Conservation (phyloP, 139 green algal genomes). For the Picochlorum sp. region DNA sequence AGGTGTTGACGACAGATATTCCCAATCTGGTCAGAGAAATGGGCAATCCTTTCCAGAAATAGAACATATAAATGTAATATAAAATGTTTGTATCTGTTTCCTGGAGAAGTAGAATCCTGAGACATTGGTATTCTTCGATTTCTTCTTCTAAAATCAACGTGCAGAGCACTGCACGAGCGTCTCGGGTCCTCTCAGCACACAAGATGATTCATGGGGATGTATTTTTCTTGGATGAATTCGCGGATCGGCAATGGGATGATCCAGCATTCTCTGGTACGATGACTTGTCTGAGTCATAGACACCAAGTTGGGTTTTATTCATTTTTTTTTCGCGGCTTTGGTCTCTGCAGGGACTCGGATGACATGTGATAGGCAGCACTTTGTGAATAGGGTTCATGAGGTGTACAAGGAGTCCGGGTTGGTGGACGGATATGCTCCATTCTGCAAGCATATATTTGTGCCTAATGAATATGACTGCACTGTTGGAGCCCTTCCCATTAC, state of each 20-base stretch:
- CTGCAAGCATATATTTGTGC: slow-evolving; percentile 93
- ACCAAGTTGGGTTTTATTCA: too few species aligned
- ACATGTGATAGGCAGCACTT: slow-evolving; percentile 38
- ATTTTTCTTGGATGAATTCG: slow-evolving; percentile 84
- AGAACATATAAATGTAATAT: neutral
- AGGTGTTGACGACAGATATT: slow-evolving; percentile 78
- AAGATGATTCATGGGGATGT: slow-evolving; percentile 20
- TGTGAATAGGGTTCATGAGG: slow-evolving; percentile 46
- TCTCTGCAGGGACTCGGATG: slow-evolving; percentile 10
- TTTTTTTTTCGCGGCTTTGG: too few species aligned
- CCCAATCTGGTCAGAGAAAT: slow-evolving; percentile 81
- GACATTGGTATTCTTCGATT: too few species aligned
- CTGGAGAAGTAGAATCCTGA: too few species aligned
- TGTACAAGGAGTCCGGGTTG: slow-evolving; percentile 36
- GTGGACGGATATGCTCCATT: slow-evolving; percentile 89
- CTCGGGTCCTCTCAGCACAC: too few species aligned
- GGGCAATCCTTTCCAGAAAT: slow-evolving; percentile 65
- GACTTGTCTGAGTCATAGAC: too few species aligned
- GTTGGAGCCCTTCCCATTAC: slow-evolving; percentile 63
- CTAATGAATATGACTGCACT: slow-evolving; percentile 67
- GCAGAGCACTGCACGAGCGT: too few species aligned
- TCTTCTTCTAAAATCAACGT: too few species aligned
- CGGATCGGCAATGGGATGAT: slow-evolving; percentile 75
- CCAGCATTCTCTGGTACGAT: slow-evolving; percentile 28
- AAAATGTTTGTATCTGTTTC: too few species aligned